Base-by-base conservation (phyloP, 805 yeast species). In the Priceomyces castillae region DNA sequence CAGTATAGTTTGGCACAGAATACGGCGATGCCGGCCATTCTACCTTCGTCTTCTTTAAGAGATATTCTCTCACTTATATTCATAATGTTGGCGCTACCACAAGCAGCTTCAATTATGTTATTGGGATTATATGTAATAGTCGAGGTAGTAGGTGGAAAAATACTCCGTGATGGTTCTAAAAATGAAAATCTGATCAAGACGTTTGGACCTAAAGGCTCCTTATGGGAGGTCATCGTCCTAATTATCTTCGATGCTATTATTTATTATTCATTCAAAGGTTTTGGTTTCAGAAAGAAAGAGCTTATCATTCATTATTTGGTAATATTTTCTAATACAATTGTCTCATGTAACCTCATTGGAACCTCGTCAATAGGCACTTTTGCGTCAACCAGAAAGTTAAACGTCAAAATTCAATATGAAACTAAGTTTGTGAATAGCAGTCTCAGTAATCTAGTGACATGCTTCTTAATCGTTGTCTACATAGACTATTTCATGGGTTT, bases 41-140 rank as follows among this genome's bases (percentile, higher is more conserved):
- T 58, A 30, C 62, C 63, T 3, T 50, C 63, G 3, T 50, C 59
- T 3, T 54, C 67, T 6, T 38, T 59, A 41, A 49, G 65, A 39
- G 73, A 67, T 42, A 57, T 66, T 12, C 49, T 66, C 31, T 61
- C 71, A 22, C 48, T 66, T 31, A 55, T 62, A 6, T 58, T 65
- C 46, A 44, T 65, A n/a, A 41, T 65, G 10, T 52, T 58, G 34
- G 46, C 54, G 17, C 45, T 65, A 16, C 71, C 73, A 9, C 59
- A 53, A 40, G 34, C 54, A 39, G 30, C 57, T 20, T 58, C 64
- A 17, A 50, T 63, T 39, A 25, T 54, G 12, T 48, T 61, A 15
- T 51, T 58, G 39, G 35, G 45, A 11, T 44, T 53, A 9, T 58
- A 57, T 41, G 53, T 57, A 18, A 30, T 42, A 14, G 31, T 43